Base-by-base conservation (phyloP, 148 eudicot species). In the Polygonum maritimum region DNA sequence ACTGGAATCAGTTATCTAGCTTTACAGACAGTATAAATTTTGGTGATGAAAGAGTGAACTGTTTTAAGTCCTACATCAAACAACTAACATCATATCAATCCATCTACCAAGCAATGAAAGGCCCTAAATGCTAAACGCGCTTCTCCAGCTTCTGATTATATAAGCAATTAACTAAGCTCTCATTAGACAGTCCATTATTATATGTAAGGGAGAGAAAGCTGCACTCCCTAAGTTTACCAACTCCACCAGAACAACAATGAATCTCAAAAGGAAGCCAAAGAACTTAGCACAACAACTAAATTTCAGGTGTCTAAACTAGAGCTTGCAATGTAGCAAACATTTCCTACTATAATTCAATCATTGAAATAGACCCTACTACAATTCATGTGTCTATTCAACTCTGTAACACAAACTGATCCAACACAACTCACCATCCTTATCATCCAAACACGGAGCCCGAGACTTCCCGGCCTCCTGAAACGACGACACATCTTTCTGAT, bases 401-500 rank as follows among this genome's bases (percentile, higher is more conserved):
- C 31, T 26, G 31, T 5, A 14, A 33, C 40, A 63, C 5, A 33
- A 38, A 1, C 6, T 67, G 44, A 67, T 15, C 11, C 5, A 4
- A 36, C 4, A 62, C 39, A 62, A 26, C 38, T 16, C 13, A 62
- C 69, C 78, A 38, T 82, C 85, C 79, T 83, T 79, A 82, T 82
- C 77, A 85, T 80, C 84, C 69, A 85, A 78, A 62, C 80, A 79
- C 48, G 86, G 83, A 48, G 88, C 86, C 79, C 86, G 88, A 3
- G 89, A 74, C 79, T 83, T 80, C 81, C 89, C 89, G 76, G 86
- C 87, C 75, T 88, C 90, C 73, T 82, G 81, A 62, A 83, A 85
- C 71, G 87, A 82, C 58, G 92, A 89, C 71, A 92, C 45, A 76
- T 95, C 98, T 76, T 92, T 90, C 82, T 92, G 89, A 82, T 95